These are phyloP conservation scores for Phylloporus sp. DNA, from an alignment of 768 basidiomycete genomes.

Conservation along the genomic window DNA sequence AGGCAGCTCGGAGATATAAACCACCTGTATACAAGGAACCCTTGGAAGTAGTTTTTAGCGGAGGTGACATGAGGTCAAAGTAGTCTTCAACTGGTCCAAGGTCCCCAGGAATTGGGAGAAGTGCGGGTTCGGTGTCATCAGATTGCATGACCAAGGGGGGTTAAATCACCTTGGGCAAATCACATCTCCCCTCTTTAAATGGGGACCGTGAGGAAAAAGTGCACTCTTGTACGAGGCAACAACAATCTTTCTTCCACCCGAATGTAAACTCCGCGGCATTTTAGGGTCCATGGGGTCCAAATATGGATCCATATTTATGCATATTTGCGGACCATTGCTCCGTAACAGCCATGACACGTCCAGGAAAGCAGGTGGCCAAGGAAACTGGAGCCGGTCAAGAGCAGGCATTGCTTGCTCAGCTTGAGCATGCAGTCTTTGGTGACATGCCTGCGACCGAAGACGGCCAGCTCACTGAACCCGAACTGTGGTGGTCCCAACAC, in stretches of 20 bases:
- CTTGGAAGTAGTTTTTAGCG: neutral
- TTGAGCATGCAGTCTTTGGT: neutral
- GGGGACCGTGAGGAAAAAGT: neutral
- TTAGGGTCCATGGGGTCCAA: neutral
- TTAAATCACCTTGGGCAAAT: neutral
- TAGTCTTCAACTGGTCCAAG: neutral
- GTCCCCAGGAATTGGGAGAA: neutral
- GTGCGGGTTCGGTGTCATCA: neutral
- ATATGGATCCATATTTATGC: neutral
- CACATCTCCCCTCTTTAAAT: neutral
- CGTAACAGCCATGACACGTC: neutral
- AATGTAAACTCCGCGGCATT: neutral
- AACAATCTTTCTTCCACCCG: neutral
- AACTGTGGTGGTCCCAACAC: conserved; percentile 14
- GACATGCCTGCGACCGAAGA: too few relatives aligned
- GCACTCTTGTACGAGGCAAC: neutral
- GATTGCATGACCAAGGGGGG: neutral
- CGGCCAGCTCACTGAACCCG: too few relatives aligned
- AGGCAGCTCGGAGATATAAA: neutral
- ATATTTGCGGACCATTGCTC: neutral
- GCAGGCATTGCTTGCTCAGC: too few relatives aligned
- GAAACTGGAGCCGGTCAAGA: too few relatives aligned
- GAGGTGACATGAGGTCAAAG: neutral
- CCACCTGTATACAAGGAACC: neutral
- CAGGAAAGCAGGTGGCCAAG: neutral